Percentiles rank a stretch among this genome's conserved stretches.
phyloP scores from a whole-genome alignment of 23 red algal species.

The Cyanidium caldarium region DNA sequence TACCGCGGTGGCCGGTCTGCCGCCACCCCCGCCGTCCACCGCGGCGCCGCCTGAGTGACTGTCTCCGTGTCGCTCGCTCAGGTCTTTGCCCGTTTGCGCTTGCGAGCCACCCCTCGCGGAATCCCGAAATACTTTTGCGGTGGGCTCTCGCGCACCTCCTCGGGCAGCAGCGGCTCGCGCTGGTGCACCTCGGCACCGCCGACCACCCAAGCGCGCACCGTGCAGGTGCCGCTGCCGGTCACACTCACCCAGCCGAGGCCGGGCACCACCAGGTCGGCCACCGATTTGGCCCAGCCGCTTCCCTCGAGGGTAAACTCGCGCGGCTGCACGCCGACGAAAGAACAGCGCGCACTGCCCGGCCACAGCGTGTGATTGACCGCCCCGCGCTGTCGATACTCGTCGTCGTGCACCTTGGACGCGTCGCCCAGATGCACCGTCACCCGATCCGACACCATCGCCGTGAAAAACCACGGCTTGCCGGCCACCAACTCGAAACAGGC shows the following conservation, averaged over 20 bases:
- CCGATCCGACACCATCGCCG: constrained; percentile 37
- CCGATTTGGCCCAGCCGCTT: constrained; percentile 41
- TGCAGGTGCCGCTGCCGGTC: constrained; percentile 37
- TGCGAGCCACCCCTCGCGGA: background rate
- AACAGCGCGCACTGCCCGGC: constrained; percentile 14
- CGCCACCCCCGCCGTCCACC: too few species aligned
- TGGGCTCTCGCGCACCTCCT: constrained; percentile 20
- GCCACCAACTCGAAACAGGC: constrained; percentile 54
- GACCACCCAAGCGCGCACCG: constrained; percentile 35
- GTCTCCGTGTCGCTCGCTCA: too few species aligned
- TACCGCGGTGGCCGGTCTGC: background rate
- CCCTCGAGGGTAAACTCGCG: constrained; percentile 34
- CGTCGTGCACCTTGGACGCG: constrained; percentile 23
- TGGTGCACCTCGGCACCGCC: constrained; percentile 64
- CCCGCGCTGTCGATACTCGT: constrained; percentile 30
- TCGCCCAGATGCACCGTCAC: constrained; percentile 88
- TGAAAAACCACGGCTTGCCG: constrained; percentile 73
- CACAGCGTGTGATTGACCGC: constrained; percentile 37
- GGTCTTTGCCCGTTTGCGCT: too few species aligned
- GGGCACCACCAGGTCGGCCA: constrained; percentile 52
- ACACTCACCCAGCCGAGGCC: constrained; percentile 73
- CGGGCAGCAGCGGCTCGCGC: constrained; percentile 75
- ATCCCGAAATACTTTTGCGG: background rate
- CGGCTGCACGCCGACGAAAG: constrained; percentile 35
- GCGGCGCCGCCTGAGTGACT: too few species aligned